Evolutionary conservation across 768 basidiomycete genomes (phyloP).

Genomic region (Suillus discolor): DNA sequence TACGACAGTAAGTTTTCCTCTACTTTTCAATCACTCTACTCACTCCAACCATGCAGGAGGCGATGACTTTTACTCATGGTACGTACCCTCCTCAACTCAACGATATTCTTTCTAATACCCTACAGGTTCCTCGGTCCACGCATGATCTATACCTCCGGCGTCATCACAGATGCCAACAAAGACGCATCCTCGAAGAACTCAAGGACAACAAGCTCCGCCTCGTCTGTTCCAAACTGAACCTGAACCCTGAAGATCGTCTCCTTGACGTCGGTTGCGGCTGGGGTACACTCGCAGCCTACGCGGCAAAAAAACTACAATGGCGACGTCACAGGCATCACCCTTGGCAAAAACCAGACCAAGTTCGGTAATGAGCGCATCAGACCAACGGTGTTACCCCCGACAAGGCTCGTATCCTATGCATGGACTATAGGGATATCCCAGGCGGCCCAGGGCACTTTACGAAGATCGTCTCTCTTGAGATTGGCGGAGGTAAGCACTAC

Average conservation of each 20-base stretch:
- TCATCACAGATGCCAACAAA: slow-evolving; percentile 68
- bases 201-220: slow-evolving; percentile 98
- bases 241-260: slow-evolving; percentile 82
- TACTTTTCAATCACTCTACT: slow-evolving; percentile 7
- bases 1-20: slow-evolving; percentile 74
- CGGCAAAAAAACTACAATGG: slow-evolving; percentile 96
- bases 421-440: slow-evolving; percentile 91
- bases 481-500: slow-evolving; percentile 80
- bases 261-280: slow-evolving; percentile 93
- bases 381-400: slow-evolving; percentile 72
- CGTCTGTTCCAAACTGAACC: slow-evolving; percentile 92
- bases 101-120: background rate
- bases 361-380: slow-evolving; percentile 90
- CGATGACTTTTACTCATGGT: slow-evolving; percentile 96
- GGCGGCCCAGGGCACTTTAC: slow-evolving; percentile 73
- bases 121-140: slow-evolving; percentile 93
- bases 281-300: slow-evolving; percentile 94
- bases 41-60: slow-evolving; percentile 55
- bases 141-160: slow-evolving; percentile 97
- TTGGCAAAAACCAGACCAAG: slow-evolving; percentile 86
- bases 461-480: slow-evolving; percentile 96
- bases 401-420: slow-evolving; percentile 89
- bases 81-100: slow-evolving; percentile 14
- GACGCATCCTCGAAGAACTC: slow-evolving; percentile 89
- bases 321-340: slow-evolving; percentile 94